phyloP scores from a whole-genome alignment of 1,284 basidiomycete species.

The Heterobasidion irregulare region DNA sequence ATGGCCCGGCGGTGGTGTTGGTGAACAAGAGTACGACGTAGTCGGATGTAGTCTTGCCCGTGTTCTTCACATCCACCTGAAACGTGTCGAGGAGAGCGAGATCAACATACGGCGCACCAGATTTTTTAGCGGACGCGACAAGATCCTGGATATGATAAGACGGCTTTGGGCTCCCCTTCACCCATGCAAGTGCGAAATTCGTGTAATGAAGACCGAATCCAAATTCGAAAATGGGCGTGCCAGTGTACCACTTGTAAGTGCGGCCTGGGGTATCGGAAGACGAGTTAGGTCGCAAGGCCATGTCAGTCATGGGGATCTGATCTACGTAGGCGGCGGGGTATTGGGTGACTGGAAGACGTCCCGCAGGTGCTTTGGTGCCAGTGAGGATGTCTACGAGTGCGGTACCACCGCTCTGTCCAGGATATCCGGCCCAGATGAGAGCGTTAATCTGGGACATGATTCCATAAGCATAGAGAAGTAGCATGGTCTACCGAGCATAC shows the following conservation, averaged over 20 bases:
- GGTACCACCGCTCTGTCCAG: conserved; percentile 43
- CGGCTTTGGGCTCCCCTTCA: conserved; percentile 16
- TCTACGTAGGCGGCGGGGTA: conserved; percentile 42
- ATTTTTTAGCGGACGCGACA: conserved; percentile 17
- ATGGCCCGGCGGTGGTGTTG: conserved; percentile 37
- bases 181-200: conserved; percentile 35
- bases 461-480: conserved; percentile 1
- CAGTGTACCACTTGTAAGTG: conserved; percentile 51
- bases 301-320: conserved; percentile 47
- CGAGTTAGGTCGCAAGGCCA: conserved; percentile 39
- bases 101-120: conserved; percentile 26
- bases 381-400: conserved; percentile 42
- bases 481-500: conserved; percentile 6
- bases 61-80: conserved; percentile 37
- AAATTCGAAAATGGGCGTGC: conserved; percentile 39
- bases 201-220: conserved; percentile 48
- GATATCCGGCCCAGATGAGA: conserved; percentile 48
- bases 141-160: conserved; percentile 34
- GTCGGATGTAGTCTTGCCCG: conserved; percentile 40
- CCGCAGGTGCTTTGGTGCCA: conserved; percentile 42
- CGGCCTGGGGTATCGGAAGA: conserved; percentile 35
- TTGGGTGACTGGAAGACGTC: conserved; percentile 44
- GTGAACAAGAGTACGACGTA: conserved; percentile 48
- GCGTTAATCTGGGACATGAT: conserved; percentile 34
- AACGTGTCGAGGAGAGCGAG: conserved; percentile 40